Percentiles rank a stretch among this genome's conserved stretches.
Conservation (phyloP, 495 filamentous ascomycete genomes). For the Letharia columbiana region DNA sequence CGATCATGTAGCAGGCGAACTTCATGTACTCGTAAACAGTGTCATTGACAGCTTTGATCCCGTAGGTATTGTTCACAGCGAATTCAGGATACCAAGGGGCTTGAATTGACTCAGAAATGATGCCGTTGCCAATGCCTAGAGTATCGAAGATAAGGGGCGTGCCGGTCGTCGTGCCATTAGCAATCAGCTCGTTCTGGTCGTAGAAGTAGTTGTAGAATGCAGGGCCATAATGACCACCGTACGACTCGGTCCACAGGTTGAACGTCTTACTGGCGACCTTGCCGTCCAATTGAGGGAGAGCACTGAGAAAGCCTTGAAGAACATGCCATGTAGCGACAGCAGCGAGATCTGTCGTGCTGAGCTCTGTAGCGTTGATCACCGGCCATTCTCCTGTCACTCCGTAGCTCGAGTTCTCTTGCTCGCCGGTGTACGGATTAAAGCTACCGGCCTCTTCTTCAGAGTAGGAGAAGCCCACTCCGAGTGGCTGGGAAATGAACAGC, state of each 20-base stretch:
- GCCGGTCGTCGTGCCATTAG: constrained; percentile 38
- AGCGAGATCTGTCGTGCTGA: constrained; percentile 43
- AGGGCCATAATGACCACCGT: constrained; percentile 42
- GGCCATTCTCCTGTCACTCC: constrained; percentile 43
- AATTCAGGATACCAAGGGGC: constrained; percentile 51
- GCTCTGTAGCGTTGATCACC: constrained; percentile 26
- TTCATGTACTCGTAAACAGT: constrained; percentile 33
- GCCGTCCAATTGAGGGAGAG: constrained; percentile 31
- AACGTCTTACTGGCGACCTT: constrained; percentile 40
- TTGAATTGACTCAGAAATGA: constrained; percentile 53
- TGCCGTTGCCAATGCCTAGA: constrained; percentile 34
- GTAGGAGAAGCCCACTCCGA: constrained; percentile 56
- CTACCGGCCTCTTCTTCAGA: constrained; percentile 34
- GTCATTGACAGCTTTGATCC: constrained; percentile 46
- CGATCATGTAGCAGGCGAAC: constrained; percentile 29
- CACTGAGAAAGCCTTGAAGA: constrained; percentile 38
- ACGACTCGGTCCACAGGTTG: constrained; percentile 49
- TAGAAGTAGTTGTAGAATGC: constrained; percentile 53
- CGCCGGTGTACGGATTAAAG: constrained; percentile 39
- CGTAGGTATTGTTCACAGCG: constrained; percentile 56
- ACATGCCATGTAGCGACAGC: constrained; percentile 37
- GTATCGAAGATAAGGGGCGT: constrained; percentile 49
- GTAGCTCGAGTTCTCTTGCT: constrained; percentile 35
- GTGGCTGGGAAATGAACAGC: constrained; percentile 63
- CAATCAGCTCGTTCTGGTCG: constrained; percentile 48